These are phyloP conservation scores for Fusarium mexicanum DNA, from an alignment of 2,329 filamentous ascomycete species.

Conservation along the genomic window DNA sequence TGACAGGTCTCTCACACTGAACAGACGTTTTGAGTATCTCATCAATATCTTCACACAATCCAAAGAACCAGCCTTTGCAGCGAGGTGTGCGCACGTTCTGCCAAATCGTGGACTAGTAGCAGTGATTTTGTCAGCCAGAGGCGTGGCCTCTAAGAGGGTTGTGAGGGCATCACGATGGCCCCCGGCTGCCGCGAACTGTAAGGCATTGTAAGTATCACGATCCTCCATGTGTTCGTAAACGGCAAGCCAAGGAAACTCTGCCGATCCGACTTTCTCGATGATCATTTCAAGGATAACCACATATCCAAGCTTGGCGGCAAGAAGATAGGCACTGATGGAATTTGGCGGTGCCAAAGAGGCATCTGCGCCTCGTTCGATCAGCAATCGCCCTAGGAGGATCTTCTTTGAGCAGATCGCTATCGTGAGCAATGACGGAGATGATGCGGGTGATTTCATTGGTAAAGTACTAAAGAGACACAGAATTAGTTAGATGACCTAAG, in stretches of 20 bases:
- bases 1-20: slow-evolving; percentile 23
- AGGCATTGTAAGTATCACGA: slow-evolving; percentile 27
- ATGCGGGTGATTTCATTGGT: background rate
- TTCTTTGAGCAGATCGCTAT: slow-evolving; percentile 16
- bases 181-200: slow-evolving; percentile 37
- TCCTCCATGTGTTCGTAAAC: slow-evolving; percentile 2
- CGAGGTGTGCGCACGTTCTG: slow-evolving; percentile 34
- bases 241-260: slow-evolving; percentile 29
- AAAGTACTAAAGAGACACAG: background rate
- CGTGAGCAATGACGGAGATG: slow-evolving; percentile 19
- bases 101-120: slow-evolving; percentile 14
- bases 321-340: slow-evolving; percentile 24
- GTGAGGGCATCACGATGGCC: slow-evolving; percentile 21
- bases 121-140: slow-evolving; percentile 8
- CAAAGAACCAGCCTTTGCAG: slow-evolving; percentile 24
- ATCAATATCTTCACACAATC: slow-evolving; percentile 32
- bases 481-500: background rate
- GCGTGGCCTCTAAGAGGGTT: slow-evolving; percentile 27
- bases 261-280: background rate
- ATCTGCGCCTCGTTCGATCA: slow-evolving; percentile 34
- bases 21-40: slow-evolving; percentile 9
- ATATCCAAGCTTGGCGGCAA: slow-evolving; percentile 23
- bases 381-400: slow-evolving; percentile 7
- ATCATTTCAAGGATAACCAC: slow-evolving; percentile 27
- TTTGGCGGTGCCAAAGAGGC: slow-evolving; percentile 15